Evolutionary conservation across 140 eudicot genomes (phyloP), one percentile per base, ranked within the genome.

Genomic region (Anethum foeniculum): DNA sequence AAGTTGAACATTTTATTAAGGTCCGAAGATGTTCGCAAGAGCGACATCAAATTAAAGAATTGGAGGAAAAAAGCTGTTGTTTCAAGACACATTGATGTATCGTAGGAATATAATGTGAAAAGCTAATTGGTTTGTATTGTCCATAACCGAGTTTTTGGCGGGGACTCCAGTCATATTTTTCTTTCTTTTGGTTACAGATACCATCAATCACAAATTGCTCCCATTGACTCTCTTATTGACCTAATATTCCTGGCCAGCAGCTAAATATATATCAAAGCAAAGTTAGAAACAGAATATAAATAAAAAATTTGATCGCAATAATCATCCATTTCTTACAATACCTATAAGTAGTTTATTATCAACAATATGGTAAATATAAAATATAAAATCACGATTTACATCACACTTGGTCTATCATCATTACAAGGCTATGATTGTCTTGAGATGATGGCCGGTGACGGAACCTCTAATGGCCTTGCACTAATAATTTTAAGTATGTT

Each of bases 21-120:
- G 71, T 25, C 71, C 36, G 41, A 68, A 68, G 74, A 68, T 68
- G 74, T 32, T 68, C 74, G 44, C 74, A 68, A 68, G n/a, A 68
- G 74, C 74, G 74, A 68, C 74, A 68, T 68, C 74, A 68, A 68
- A 68, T 68, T 5, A 68, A 68, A 68, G 23, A 68, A 68, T 12
- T 41, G n/a, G n/a, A 68, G 11, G 74, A 32, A 32, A 12, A 30
- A 62, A 62, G 36, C 71, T 62, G 71, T 60, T 62, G 43, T 68
- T 68, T 68, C 74, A 32, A 32, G 1, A 68, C 15, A 28, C 6
- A 5, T 68, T 32, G n/a, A 68, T 32, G 43, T 15, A 0, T 34
- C 38, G 3, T 34, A 34, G 12, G 39, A 9, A 67, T 27, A 27
- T 27, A 67, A 28, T 68, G 23, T 16, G 43, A 68, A 13, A 68